Evolutionary conservation across 2,329 filamentous ascomycete species (phyloP).

Genomic region (Huntiella bhutanensis): DNA sequence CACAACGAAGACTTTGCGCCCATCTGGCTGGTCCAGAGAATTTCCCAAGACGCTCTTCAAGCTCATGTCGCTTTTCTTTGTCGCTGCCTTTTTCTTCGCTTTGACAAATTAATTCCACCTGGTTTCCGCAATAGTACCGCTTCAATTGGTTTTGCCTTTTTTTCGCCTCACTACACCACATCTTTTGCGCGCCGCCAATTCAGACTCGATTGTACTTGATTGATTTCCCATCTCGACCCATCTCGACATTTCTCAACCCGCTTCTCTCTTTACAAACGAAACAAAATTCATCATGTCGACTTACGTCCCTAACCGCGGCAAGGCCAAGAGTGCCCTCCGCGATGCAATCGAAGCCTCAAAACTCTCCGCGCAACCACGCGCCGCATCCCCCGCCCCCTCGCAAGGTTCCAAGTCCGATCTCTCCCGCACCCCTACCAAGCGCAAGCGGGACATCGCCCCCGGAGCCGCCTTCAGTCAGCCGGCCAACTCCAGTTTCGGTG

Average conservation of each 20-base stretch:
- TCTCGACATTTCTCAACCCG: neutral
- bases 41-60: too few relatives aligned
- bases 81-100: too few relatives aligned
- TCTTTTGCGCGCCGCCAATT: neutral
- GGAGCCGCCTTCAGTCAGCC: slow-evolving; percentile 57
- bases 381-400: slow-evolving; percentile 39
- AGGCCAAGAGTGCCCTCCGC: slow-evolving; percentile 1
- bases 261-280: neutral
- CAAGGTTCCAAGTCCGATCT: slow-evolving; percentile 30
- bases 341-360: slow-evolving; percentile 31
- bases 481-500: slow-evolving; percentile 54
- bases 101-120: neutral
- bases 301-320: slow-evolving; percentile 5
- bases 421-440: slow-evolving; percentile 41
- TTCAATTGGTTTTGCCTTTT: neutral
- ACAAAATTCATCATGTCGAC: slow-evolving; percentile 3
- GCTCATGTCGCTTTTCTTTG: too few relatives aligned
- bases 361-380: slow-evolving; percentile 32
- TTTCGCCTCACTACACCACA: neutral
- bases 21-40: too few relatives aligned
- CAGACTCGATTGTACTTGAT: too few relatives aligned
- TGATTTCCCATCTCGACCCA: neutral
- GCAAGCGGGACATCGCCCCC: slow-evolving; percentile 32
- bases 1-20: too few relatives aligned
- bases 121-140: neutral